These are phyloP conservation scores for Boletus barrowsii DNA, from an alignment of 768 basidiomycete species.

Conservation along the genomic window DNA sequence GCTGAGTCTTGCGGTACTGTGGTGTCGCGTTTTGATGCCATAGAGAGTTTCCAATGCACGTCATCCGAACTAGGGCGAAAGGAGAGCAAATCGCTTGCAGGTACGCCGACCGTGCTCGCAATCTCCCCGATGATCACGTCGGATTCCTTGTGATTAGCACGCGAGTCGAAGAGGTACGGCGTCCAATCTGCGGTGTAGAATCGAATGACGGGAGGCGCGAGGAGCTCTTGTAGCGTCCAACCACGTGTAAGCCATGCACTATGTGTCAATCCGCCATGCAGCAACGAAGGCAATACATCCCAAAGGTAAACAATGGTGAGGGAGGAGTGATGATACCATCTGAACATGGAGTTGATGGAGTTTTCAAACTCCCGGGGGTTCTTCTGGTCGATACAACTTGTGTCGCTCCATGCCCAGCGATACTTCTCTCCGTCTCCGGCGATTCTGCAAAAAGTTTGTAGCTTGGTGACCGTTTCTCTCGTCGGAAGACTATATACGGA, in stretches of 20 bases:
- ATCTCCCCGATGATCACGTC: conserved; percentile 1
- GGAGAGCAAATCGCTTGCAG: not conserved
- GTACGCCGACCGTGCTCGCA: not conserved
- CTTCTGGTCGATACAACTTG: conserved; percentile 8
- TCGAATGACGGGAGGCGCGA: conserved; percentile 3
- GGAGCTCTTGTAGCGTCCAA: conserved; percentile 13
- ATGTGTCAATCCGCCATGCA: not conserved
- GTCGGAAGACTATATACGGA: conserved; percentile 3
- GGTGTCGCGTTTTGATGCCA: conserved; percentile 5
- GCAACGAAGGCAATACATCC: not conserved
- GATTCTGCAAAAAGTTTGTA: conserved; percentile 1
- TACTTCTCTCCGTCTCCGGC: not conserved
- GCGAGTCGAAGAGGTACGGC: not conserved
- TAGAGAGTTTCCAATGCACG: conserved; percentile 6
- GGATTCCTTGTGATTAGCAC: conserved; percentile 7
- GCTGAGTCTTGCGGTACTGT: not conserved
- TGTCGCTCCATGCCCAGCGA: conserved; percentile 10
- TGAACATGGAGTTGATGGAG: conserved; percentile 10
- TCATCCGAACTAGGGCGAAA: not conserved
- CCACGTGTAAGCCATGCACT: conserved; percentile 8
- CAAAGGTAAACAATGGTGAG: conserved; percentile 8
- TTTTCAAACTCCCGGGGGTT: conserved; percentile 5
- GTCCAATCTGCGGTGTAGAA: conserved; percentile 1
- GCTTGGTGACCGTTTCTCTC: not conserved
- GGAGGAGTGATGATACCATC: conserved; percentile 7